phyloP scores from a whole-genome alignment of 352 stramenopile genomes.

The Phytophthora podocarpi region DNA sequence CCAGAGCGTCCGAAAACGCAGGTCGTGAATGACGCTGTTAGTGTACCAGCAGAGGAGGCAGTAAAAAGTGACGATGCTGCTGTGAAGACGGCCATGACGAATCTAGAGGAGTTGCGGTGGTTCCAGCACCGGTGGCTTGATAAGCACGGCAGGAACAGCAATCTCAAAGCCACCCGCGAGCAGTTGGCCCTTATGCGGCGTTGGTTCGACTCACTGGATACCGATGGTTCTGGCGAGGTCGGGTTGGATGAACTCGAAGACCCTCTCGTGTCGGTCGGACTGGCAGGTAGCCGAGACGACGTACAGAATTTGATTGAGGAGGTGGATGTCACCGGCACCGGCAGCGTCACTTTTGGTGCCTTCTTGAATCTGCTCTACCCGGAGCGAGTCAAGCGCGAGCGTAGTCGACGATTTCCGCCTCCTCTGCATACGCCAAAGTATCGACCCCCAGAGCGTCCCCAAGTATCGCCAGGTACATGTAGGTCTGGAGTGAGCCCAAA shows the following conservation, averaged over 20 bases:
- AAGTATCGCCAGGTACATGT: constrained; percentile 1
- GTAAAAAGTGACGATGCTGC: not conserved
- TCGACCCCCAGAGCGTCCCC: constrained; percentile 8
- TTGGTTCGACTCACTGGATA: constrained; percentile 91
- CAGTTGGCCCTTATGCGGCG: constrained; percentile 72
- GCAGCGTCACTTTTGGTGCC: constrained; percentile 75
- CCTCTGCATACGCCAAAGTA: constrained; percentile 58
- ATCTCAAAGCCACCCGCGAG: constrained; percentile 68
- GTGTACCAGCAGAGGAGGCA: constrained; percentile 1
- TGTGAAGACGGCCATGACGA: constrained; percentile 29
- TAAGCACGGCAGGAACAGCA: constrained; percentile 74
- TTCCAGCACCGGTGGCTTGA: constrained; percentile 78
- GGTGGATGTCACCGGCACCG: constrained; percentile 67
- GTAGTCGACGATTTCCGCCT: constrained; percentile 14
- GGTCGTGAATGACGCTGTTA: not conserved
- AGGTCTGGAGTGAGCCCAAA: constrained; percentile 12
- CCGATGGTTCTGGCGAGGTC: constrained; percentile 80
- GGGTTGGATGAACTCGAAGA: constrained; percentile 86
- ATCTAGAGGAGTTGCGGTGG: constrained; percentile 75
- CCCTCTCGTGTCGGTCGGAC: constrained; percentile 86
- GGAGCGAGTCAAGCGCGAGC: constrained; percentile 48
- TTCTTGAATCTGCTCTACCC: constrained; percentile 78
- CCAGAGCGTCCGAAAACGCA: not conserved
- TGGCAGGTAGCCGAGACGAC: constrained; percentile 75
- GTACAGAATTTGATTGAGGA: constrained; percentile 75